Evolutionary conservation across 352 stramenopile species (phyloP), one percentile per base, ranked within the genome.

Genomic region (Pseudoperonospora humuli): DNA sequence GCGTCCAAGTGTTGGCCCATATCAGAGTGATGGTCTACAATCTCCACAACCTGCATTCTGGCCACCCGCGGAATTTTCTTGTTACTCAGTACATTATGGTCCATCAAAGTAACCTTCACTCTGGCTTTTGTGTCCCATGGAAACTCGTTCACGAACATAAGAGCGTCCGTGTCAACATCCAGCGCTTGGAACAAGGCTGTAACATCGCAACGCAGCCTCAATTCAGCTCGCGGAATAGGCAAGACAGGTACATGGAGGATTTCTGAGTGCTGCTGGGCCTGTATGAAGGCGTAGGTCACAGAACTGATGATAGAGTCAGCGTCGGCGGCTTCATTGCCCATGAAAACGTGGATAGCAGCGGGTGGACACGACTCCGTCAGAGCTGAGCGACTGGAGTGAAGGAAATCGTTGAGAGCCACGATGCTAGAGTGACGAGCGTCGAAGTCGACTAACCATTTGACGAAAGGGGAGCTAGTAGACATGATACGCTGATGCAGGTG

Each of bases 281-380:
- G 62, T 23, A 71, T 27, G 40, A 70, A 82, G 5, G 79, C 79
- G 57, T 84, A 79, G 7, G 75, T 60, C 7, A 92, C 40, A 11
- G 74, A 79, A 59, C 76, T 92, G 9, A 92, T 61, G 56, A 92
- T 88, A 14, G 79, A 92, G 56, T 92, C 79, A 9, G 79, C 79
- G 50, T 92, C 76, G 6, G 74, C 73, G 10, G 79, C 76, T 47
- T 92, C 79, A 41, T 92, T 92, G 39, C 79, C 79, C 25, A 89
- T 73, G 37, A 86, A 45, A 5, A 88, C 64, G 46, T 84, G 70
- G 24, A 92, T 50, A 5, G 36, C 49, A 10, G 39, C 9, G 2
- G 43, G 39, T 0, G 21, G 5, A 11, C 21, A 19, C 1, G 39
- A 50, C 9, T 51, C 21, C 18, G 8, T 32, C 13, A 67, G 34